phyloP scores from a whole-genome alignment of 148 eudicot genomes.

The Camellia japonica region DNA sequence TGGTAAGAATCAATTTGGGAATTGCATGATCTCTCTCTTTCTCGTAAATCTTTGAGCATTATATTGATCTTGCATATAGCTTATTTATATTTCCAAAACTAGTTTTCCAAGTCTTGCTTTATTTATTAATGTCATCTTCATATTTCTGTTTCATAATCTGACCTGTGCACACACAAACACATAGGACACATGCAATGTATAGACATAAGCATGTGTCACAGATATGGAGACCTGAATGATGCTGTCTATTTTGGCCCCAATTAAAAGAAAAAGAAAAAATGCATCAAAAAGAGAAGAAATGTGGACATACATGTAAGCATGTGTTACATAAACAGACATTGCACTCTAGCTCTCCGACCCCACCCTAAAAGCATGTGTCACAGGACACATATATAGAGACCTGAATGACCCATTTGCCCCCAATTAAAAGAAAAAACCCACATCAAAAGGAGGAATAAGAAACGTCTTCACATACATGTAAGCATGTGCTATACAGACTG shows the following conservation, averaged over 20 bases:
- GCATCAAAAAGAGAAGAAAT: not conserved
- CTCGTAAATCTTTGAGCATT: not conserved
- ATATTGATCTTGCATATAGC: not conserved
- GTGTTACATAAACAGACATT: not conserved
- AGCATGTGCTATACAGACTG: too few species aligned
- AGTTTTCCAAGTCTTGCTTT: not conserved
- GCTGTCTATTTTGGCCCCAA: not conserved
- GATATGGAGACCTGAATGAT: not conserved
- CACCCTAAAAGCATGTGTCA: too few species aligned
- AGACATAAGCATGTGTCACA: not conserved
- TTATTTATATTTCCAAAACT: not conserved
- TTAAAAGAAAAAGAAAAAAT: not conserved
- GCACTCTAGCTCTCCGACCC: too few species aligned
- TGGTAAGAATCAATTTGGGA: conserved; percentile 46
- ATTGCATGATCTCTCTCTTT: not conserved
- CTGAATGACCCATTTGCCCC: too few species aligned
- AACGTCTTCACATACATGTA: too few species aligned
- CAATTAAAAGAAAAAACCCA: too few species aligned
- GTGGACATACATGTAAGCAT: not conserved
- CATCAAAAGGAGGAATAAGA: too few species aligned
- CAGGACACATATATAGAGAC: too few species aligned
- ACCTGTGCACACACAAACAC: not conserved
- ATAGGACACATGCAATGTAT: not conserved
- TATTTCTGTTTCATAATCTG: conserved; percentile 4
- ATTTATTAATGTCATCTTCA: not conserved